Evolutionary conservation across 2,329 filamentous ascomycete genomes (phyloP).

Genomic region (Beauveria caledonica): DNA sequence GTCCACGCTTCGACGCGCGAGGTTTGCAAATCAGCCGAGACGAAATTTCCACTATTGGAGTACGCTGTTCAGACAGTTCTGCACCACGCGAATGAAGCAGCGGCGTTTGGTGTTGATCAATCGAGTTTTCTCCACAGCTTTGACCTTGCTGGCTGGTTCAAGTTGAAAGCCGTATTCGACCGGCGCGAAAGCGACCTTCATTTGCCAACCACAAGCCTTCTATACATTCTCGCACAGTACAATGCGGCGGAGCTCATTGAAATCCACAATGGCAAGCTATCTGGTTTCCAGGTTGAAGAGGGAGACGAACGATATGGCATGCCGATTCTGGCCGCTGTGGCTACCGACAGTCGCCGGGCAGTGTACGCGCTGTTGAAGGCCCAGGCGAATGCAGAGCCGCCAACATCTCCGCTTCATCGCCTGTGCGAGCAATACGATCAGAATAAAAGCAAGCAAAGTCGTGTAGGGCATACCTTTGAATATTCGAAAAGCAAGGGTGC

Average conservation of each 20-base stretch:
- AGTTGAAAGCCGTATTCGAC: not conserved
- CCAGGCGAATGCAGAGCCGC: not conserved
- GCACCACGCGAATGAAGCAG: slow-evolving; percentile 15
- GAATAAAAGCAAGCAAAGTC: not conserved
- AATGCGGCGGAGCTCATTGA: not conserved
- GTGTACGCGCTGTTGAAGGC: not conserved
- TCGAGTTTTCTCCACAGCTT: not conserved
- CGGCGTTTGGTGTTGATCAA: not conserved
- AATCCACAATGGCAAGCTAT: not conserved
- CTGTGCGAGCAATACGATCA: not conserved
- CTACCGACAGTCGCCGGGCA: not conserved
- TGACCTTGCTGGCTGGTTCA: not conserved
- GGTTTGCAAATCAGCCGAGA: not conserved
- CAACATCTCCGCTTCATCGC: not conserved
- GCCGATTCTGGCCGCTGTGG: not conserved
- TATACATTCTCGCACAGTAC: slow-evolving; percentile 12
- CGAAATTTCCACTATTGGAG: slow-evolving; percentile 12
- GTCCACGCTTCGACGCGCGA: no score
- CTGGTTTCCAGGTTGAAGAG: not conserved
- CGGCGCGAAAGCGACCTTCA: not conserved
- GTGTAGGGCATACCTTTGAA: not conserved
- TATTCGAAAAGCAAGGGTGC: not conserved
- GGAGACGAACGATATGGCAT: not conserved
- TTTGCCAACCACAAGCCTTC: not conserved
- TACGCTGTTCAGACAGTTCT: slow-evolving; percentile 14